Conservation (phyloP, 2,329 filamentous ascomycete species). For the Zalaria obscura region DNA sequence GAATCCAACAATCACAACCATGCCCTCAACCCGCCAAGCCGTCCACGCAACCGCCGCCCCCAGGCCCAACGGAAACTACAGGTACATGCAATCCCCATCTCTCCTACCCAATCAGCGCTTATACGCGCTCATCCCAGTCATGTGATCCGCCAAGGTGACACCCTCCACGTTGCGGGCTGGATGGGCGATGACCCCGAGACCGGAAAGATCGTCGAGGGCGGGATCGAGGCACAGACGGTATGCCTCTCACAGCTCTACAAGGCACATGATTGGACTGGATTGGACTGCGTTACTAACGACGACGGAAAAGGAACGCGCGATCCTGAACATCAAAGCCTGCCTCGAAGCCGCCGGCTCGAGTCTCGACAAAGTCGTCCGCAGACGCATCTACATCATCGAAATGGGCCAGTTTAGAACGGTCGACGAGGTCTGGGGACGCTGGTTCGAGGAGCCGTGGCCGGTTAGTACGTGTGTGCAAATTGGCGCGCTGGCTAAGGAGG, state of each 20-base stretch:
- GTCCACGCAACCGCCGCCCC: constrained; percentile 6
- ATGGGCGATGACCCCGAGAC: constrained; percentile 12
- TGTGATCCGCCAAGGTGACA: constrained; percentile 6
- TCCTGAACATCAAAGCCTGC: constrained; percentile 8
- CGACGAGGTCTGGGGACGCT: constrained; percentile 7
- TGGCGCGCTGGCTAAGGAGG: constrained; percentile 9
- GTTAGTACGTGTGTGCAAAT: constrained; percentile 11
- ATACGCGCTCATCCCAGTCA: not conserved
- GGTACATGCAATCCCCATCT: too few relatives aligned
- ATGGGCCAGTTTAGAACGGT: constrained; percentile 9
- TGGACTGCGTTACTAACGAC: too few relatives aligned
- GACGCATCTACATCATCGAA: constrained; percentile 9
- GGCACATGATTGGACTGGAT: not conserved
- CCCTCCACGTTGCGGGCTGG: constrained; percentile 10
- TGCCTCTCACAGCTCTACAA: constrained; percentile 14
- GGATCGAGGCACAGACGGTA: constrained; percentile 8
- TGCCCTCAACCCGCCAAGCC: constrained; percentile 1
- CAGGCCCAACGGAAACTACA: constrained; percentile 10
- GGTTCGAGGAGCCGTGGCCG: constrained; percentile 5
- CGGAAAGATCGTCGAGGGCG: constrained; percentile 9
- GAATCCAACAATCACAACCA: too few relatives aligned
- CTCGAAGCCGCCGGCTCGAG: constrained; percentile 7
- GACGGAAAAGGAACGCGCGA: constrained; percentile 6
- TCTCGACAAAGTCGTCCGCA: constrained; percentile 7
- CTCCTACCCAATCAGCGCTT: too few relatives aligned